phyloP scores from a whole-genome alignment of 495 filamentous ascomycete genomes.

The Gamarada debralockiae region DNA sequence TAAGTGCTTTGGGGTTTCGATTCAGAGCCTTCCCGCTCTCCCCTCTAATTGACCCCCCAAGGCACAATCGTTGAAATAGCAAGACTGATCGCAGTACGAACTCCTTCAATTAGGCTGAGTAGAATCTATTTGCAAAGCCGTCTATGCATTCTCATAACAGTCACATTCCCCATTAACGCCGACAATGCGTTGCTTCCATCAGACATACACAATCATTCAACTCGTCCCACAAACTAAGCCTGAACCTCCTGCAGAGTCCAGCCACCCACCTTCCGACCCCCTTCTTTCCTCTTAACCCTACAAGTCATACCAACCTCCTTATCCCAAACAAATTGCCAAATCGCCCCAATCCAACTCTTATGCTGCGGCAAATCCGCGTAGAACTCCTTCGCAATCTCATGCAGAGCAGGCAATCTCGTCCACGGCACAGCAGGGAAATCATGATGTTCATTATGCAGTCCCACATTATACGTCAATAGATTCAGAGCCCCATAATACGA shows the following conservation, averaged over 20 bases:
- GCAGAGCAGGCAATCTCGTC: conserved; percentile 73
- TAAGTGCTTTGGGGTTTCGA: too few species aligned
- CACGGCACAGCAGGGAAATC: conserved; percentile 97
- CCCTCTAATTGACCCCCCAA: too few species aligned
- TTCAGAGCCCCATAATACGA: conserved; percentile 96
- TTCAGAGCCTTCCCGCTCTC: too few species aligned
- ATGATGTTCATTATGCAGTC: conserved; percentile 97
- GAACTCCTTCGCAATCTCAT: conserved; percentile 84
- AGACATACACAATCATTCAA: neutral
- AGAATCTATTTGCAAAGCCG: too few species aligned
- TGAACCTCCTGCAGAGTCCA: conserved; percentile 54
- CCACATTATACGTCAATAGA: conserved; percentile 92
- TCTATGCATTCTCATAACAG: too few species aligned
- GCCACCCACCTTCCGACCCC: conserved; percentile 59
- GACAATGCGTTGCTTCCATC: neutral
- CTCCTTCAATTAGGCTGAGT: too few species aligned
- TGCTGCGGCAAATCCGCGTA: conserved; percentile 86
- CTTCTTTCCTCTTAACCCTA: conserved; percentile 86
- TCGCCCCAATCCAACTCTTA: conserved; percentile 84
- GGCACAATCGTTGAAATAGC: too few species aligned
- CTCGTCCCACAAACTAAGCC: conserved; percentile 20
- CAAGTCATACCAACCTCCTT: conserved; percentile 83
- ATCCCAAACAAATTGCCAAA: conserved; percentile 94
- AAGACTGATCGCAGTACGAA: too few species aligned
- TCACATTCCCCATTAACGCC: too few species aligned